Evolutionary conservation across 2,329 filamentous ascomycete genomes (phyloP).

Genomic region (Pseudogymnoascus sp.): DNA sequence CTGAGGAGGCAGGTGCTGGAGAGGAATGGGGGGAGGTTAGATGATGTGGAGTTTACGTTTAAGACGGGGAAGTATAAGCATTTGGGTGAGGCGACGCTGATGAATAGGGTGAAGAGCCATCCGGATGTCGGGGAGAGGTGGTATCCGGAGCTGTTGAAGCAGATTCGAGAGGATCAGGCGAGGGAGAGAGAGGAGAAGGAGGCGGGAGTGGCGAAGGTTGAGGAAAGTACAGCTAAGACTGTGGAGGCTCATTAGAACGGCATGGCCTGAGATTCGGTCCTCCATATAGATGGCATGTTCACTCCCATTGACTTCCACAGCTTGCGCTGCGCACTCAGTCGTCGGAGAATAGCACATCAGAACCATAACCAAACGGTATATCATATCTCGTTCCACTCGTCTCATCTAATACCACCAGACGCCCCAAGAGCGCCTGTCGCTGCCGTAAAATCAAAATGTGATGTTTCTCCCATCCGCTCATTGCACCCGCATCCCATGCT

Average conservation of each 20-base stretch:
- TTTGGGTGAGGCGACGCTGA: conserved; percentile 73
- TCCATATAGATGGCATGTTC: background rate
- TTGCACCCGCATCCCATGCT: background rate
- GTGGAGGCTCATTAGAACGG: conserved; percentile 33
- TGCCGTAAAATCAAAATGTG: background rate
- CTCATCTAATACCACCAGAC: conserved; percentile 1
- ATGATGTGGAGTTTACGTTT: conserved; percentile 85
- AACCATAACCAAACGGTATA: background rate
- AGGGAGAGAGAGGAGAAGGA: conserved; percentile 30
- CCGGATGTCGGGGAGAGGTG: conserved; percentile 78
- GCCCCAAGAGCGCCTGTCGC: conserved; percentile 8
- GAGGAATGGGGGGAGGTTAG: conserved; percentile 46
- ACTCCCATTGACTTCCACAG: background rate
- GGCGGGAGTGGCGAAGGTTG: conserved; percentile 14
- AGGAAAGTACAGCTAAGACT: conserved; percentile 18
- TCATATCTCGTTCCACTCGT: background rate
- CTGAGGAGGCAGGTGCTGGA: conserved; percentile 53
- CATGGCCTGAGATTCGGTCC: background rate
- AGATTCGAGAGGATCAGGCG: conserved; percentile 52
- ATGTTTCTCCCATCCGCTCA: background rate
- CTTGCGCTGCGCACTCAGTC: background rate
- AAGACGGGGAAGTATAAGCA: conserved; percentile 55
- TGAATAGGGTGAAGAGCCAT: conserved; percentile 80
- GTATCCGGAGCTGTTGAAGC: conserved; percentile 52
- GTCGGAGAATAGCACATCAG: background rate